Evolutionary conservation across 1,284 basidiomycete genomes (phyloP), one percentile per base, ranked within the genome.

Genomic region (Coniophora puteana): DNA sequence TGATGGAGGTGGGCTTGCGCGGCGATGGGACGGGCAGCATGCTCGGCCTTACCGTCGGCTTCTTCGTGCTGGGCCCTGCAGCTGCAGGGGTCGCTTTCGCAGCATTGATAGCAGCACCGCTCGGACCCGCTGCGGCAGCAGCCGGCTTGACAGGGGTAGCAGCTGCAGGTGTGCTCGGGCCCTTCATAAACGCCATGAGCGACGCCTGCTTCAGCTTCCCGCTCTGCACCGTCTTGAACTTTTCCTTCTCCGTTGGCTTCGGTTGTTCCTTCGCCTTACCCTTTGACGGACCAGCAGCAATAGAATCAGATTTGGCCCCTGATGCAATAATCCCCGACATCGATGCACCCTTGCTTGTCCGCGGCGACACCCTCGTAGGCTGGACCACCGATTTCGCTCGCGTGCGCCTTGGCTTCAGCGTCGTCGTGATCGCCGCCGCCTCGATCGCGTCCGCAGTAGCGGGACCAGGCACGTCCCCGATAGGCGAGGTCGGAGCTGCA

Each of bases 51-150:
- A 29, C 43, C n/a, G 36, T 33, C 6, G 32, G 36, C 20, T 37
- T 45, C 17, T 59, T 59, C 8, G 18, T 33, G 1, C 53, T 45
- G 1, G 50, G 58, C 7, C 27, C 10, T 4, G 50, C 58, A 43
- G n/a, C n/a, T 16, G 29, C 8, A 59, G 43, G 28, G 59, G 59
- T 1, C 63, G 48, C 33, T 61, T 59, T 1, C 54, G 63, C 14
- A 52, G 50, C 16, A 57, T 60, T 1, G 40, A 33, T 6, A 25
- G 27, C 14, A 39, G 31, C 16, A 16, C 16, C 1, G 18, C 6
- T 24, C 20, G 11, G 29, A 7, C 26, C 13, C 20, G 37, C 13
- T 21, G 12, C 8, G 18, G 34, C 23, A 17, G 26, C 35, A 36
- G 10, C 36, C 0, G 21, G 30, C n/a, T 17, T 34, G 18, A 33